Conservation (phyloP, 257 asterid genomes). For the Eustoma russellianum region DNA sequence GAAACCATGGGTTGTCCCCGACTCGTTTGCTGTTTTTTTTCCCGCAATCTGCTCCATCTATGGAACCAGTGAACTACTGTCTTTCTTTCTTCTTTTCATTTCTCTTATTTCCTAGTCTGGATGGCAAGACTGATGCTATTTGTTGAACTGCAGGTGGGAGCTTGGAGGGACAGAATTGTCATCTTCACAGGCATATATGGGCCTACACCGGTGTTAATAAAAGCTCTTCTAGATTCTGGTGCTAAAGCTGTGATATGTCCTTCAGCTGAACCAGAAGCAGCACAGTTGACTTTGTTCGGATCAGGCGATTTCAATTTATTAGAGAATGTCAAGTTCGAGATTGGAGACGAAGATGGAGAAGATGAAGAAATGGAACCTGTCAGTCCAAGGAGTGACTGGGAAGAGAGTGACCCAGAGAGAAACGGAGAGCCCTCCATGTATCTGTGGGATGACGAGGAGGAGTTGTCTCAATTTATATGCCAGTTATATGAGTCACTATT, state of each 20-base stretch:
- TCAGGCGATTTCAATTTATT: slow-evolving; percentile 60
- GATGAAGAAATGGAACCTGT: slow-evolving; percentile 41
- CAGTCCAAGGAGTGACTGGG: slow-evolving; percentile 90
- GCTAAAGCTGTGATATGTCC: slow-evolving; percentile 96
- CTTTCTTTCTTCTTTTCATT: not conserved
- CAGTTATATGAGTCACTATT: slow-evolving; percentile 64
- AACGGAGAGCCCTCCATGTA: slow-evolving; percentile 32
- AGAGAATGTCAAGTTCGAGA: slow-evolving; percentile 84
- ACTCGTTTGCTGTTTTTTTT: too few species aligned
- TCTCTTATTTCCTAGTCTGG: not conserved
- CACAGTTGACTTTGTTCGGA: slow-evolving; percentile 59
- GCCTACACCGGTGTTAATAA: slow-evolving; percentile 61
- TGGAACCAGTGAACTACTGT: too few species aligned
- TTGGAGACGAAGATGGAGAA: slow-evolving; percentile 76
- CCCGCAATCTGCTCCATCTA: too few species aligned
- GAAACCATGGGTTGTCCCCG: too few species aligned
- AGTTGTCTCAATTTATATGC: slow-evolving; percentile 62
- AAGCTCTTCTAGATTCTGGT: slow-evolving; percentile 89
- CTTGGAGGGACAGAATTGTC: slow-evolving; percentile 95
- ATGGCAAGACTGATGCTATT: slow-evolving; percentile 8
- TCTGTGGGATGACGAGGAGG: slow-evolving; percentile 89
- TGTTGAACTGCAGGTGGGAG: slow-evolving; percentile 51
- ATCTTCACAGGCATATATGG: slow-evolving; percentile 83
- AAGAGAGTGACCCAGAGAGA: slow-evolving; percentile 74
- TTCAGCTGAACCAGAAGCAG: slow-evolving; percentile 79